phyloP scores from a whole-genome alignment of 2,329 filamentous ascomycete species.

The Colletotrichum musae region DNA sequence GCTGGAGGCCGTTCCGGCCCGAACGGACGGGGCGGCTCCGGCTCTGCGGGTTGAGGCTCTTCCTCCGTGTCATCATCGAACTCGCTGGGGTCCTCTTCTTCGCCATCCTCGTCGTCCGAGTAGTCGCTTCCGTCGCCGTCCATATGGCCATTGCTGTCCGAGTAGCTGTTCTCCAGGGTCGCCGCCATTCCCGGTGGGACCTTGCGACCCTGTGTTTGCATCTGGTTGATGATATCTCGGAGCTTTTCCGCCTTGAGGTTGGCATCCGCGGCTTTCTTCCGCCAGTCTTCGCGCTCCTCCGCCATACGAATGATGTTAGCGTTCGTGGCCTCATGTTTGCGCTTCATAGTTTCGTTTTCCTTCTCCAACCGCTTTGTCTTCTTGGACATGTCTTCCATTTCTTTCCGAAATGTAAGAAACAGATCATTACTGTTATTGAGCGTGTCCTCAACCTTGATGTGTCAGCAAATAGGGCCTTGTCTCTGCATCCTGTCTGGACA shows the following conservation, averaged over 20 bases:
- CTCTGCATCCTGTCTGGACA: conserved; percentile 3
- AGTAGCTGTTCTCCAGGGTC: conserved; percentile 72
- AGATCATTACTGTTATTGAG: conserved; percentile 98
- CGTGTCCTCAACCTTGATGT: conserved; percentile 90
- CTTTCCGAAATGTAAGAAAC: conserved; percentile 96
- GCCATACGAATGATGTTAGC: conserved; percentile 98
- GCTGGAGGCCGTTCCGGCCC: conserved; percentile 64
- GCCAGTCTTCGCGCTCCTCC: conserved; percentile 89
- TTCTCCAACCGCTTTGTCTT: conserved; percentile 98
- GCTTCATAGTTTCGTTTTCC: conserved; percentile 91
- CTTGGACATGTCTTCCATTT: conserved; percentile 99
- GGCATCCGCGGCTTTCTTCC: conserved; percentile 69
- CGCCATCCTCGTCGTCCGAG: conserved; percentile 73
- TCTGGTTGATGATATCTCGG: conserved; percentile 93
- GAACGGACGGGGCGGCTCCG: conserved; percentile 57
- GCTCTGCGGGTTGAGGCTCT: conserved; percentile 57
- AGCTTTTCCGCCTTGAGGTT: conserved; percentile 89
- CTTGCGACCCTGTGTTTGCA: conserved; percentile 94
- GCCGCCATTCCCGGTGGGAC: conserved; percentile 75
- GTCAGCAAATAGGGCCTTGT: conserved; percentile 44
- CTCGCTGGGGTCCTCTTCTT: conserved; percentile 75
- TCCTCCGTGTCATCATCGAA: conserved; percentile 74
- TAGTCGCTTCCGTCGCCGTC: conserved; percentile 76
- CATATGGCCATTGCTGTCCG: conserved; percentile 62
- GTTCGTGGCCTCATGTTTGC: conserved; percentile 94